These are phyloP conservation scores for Eucalyptus dawsonii DNA, from an alignment of 345 rosid genomes.

Conservation along the genomic window DNA sequence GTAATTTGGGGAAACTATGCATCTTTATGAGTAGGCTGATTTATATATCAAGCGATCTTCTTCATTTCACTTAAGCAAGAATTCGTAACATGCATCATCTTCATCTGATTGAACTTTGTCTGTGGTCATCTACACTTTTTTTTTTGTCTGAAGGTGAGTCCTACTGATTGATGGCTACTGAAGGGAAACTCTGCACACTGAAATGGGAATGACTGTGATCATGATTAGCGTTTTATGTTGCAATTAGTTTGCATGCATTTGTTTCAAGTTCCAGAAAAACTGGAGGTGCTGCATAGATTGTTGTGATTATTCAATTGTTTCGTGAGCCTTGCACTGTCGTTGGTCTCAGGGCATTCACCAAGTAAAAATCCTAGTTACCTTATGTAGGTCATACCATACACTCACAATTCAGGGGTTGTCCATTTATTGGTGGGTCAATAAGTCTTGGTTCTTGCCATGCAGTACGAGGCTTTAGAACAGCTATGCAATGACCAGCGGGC, in stretches of 20 bases:
- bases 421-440: background rate
- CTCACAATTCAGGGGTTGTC: background rate
- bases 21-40: background rate
- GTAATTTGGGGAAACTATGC: background rate
- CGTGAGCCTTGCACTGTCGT: background rate
- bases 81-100: background rate
- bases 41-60: background rate
- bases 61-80: background rate
- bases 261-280: background rate
- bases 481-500: slow-evolving; percentile 57
- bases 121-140: background rate
- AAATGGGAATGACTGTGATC: background rate
- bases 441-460: background rate
- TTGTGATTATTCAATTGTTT: background rate
- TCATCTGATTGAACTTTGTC: background rate
- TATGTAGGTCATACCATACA: background rate
- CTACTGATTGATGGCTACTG: background rate
- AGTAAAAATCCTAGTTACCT: background rate
- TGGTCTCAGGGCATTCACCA: background rate
- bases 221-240: background rate
- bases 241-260: background rate
- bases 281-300: background rate
- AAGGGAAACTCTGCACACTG: background rate
- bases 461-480: slow-evolving; percentile 54
- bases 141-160: fast-evolving